Evolutionary conservation across 1,284 basidiomycete genomes (phyloP), one percentile per base, ranked within the genome.

Genomic region (Taiwanofungus camphoratus): DNA sequence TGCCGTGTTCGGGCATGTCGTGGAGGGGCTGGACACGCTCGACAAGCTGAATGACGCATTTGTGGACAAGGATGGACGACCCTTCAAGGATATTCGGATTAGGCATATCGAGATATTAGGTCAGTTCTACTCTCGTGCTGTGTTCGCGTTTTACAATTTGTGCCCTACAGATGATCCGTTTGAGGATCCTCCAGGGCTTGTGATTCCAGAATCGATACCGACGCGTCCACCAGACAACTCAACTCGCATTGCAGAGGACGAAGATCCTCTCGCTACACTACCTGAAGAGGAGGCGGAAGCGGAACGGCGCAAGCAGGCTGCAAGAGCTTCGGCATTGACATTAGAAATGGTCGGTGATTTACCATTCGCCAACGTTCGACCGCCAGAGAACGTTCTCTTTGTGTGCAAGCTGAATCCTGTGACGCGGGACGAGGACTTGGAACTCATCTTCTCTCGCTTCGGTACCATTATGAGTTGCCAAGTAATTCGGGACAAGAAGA

Each of bases 341-440:
- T 79, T 99, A 38, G 96, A 99, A 64, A 99, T 99, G 92, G 95
- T 99, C 46, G 95, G 95, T 36, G 96, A 99, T 64, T 71, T 99
- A 41, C 96, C 96, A 0, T 98, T 99, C 59, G 96, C 95, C 15
- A 95, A 97, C 57, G 92, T 99, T 32, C 80, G 93, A 32, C 96
- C 96, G 0, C 95, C 95, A 0, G 95, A 99, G 67, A 99, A 99
- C 65, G 93, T 99, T 31, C 69, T 99, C 11, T 99, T 99, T 64
- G 94, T 99, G 15, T 98, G 95, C 82, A 98, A 99, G 63, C 75
- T 99, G 52, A 99, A 99, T 60, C 82, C 92, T 11, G 93, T 97
- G 22, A 98, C 94, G 16, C 73, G 87, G 43, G 92, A 94, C 60
- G 95, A 98, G 58, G 96, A 99, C 65, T 70, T 99, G 34, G 94